phyloP scores from a whole-genome alignment of 805 yeast genomes.

The Barnettozyma siamensis region DNA sequence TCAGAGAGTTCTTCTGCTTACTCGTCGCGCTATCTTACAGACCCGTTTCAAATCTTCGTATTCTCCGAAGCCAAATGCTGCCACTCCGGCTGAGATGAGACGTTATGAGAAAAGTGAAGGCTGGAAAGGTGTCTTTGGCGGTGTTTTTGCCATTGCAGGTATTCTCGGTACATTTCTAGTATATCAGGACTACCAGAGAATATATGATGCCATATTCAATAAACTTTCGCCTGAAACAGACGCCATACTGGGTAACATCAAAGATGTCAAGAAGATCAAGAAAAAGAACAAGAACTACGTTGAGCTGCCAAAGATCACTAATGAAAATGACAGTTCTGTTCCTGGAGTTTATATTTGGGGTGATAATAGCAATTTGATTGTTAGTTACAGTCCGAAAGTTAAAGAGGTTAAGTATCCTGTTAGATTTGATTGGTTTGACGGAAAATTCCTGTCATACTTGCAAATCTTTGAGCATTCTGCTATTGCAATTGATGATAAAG shows the following conservation, averaged over 20 bases:
- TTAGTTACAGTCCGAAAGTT: slow-evolving; percentile 22
- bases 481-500: slow-evolving; percentile 56
- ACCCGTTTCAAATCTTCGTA: slow-evolving; percentile 5
- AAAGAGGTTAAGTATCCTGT: slow-evolving; percentile 46
- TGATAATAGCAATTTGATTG: slow-evolving; percentile 37
- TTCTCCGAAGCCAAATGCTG: slow-evolving; percentile 7
- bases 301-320: slow-evolving; percentile 25
- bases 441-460: slow-evolving; percentile 50
- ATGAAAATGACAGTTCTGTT: slow-evolving; percentile 32
- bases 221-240: slow-evolving; percentile 24
- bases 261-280: slow-evolving; percentile 19
- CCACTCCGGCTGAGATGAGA: slow-evolving; percentile 16
- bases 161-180: slow-evolving; percentile 4
- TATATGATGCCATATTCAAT: slow-evolving; percentile 5
- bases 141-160: slow-evolving; percentile 11
- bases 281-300: slow-evolving; percentile 19
- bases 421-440: slow-evolving; percentile 61
- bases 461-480: slow-evolving; percentile 40
- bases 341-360: slow-evolving; percentile 69
- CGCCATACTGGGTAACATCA: slow-evolving; percentile 27
- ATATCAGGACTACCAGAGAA: slow-evolving; percentile 7
- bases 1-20: no score
- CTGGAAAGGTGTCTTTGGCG: slow-evolving; percentile 17
- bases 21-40: no score
- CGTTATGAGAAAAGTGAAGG: slow-evolving; percentile 16